Percentiles rank a stretch among this genome's conserved stretches.
phyloP scores from a whole-genome alignment of 176 grass and related monocot genomes.

The Bonia amplexicaulis region DNA sequence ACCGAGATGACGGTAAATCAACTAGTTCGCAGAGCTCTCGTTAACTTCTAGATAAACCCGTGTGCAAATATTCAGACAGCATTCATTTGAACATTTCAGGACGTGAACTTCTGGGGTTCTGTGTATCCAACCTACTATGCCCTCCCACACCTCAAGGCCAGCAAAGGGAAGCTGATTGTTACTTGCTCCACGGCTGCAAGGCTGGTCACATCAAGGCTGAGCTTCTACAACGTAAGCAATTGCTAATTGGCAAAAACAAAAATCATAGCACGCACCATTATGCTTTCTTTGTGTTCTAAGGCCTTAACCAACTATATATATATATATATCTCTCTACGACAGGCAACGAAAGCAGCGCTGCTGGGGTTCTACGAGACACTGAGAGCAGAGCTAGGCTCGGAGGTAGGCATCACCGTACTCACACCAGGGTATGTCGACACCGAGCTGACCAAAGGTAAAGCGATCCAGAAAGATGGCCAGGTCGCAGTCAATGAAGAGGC shows the following conservation, averaged over 20 bases:
- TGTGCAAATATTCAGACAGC: background rate
- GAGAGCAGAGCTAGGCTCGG: conserved; percentile 31
- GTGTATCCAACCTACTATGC: conserved; percentile 49
- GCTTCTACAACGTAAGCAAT: conserved; percentile 62
- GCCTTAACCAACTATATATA: too few relatives aligned
- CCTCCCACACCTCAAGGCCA: conserved; percentile 55
- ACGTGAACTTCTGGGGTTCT: conserved; percentile 68
- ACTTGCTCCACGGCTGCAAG: conserved; percentile 27
- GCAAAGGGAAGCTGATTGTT: conserved; percentile 49
- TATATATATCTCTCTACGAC: background rate
- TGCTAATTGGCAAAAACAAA: too few relatives aligned
- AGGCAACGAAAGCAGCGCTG: conserved; percentile 60
- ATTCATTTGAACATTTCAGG: conserved; percentile 17
- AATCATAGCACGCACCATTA: too few relatives aligned
- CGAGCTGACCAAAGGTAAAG: too few relatives aligned
- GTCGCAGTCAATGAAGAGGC: too few relatives aligned
- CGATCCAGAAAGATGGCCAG: too few relatives aligned
- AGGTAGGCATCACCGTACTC: conserved; percentile 39
- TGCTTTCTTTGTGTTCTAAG: too few relatives aligned
- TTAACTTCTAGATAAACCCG: too few relatives aligned
- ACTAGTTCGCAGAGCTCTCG: too few relatives aligned
- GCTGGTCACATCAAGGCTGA: conserved; percentile 25
- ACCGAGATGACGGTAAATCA: conserved; percentile 43
- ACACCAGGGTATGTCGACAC: too few relatives aligned
- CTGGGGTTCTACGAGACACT: conserved; percentile 53